Evolutionary conservation across 805 yeast species (phyloP).

Genomic region (Cyberlindnera xishuangbannaensis): DNA sequence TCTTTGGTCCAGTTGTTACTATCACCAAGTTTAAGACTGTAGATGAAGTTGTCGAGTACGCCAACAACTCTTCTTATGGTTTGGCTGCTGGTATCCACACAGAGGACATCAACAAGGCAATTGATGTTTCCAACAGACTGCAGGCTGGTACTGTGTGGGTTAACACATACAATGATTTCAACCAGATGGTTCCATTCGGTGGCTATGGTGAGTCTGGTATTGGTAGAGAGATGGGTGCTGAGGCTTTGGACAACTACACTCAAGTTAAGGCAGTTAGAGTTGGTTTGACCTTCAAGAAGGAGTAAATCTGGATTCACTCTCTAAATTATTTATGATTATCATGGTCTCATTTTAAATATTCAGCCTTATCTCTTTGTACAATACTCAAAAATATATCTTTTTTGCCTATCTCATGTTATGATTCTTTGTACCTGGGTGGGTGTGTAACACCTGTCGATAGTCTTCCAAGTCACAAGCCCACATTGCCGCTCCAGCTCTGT

Average conservation of each 20-base stretch:
- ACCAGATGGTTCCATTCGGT: constrained; percentile 86
- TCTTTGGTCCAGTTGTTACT: constrained; percentile 89
- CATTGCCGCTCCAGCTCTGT: constrained; percentile 11
- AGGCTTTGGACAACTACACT: constrained; percentile 79
- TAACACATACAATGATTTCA: constrained; percentile 86
- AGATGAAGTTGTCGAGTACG: constrained; percentile 72
- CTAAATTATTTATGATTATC: background rate
- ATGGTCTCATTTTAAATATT: background rate
- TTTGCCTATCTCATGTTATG: background rate
- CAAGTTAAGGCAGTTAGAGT: constrained; percentile 79
- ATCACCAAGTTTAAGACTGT: constrained; percentile 74
- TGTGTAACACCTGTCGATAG: background rate
- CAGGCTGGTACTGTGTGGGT: constrained; percentile 91
- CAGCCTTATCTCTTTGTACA: background rate
- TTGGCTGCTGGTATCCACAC: constrained; percentile 91
- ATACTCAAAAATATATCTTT: background rate
- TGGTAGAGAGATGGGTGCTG: constrained; percentile 91
- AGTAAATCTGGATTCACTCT: constrained; percentile 2
- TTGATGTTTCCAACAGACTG: constrained; percentile 66
- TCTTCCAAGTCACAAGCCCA: constrained; percentile 11
- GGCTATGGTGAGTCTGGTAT: constrained; percentile 88
- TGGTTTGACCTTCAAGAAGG: constrained; percentile 18
- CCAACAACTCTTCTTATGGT: constrained; percentile 82
- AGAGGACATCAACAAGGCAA: constrained; percentile 63
- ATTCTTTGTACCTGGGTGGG: too few species aligned